These are phyloP conservation scores for Karstenula rhodostoma DNA, from an alignment of 2,329 filamentous ascomycete species.

Conservation along the genomic window DNA sequence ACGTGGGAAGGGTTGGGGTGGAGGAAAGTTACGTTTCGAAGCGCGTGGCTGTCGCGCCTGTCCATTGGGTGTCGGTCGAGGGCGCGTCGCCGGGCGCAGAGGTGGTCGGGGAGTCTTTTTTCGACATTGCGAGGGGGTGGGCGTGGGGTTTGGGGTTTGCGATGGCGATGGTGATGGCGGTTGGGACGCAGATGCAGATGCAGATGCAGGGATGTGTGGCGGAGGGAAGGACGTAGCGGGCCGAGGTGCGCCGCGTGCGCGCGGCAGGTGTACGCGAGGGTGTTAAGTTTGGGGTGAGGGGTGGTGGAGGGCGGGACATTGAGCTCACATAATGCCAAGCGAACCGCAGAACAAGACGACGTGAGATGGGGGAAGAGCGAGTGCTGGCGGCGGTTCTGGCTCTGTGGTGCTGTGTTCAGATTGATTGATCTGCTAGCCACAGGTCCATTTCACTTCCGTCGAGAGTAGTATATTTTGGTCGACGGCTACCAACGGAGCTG, in stretches of 20 bases:
- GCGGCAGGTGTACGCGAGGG: background rate
- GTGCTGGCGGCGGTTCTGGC: background rate
- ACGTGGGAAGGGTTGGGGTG: background rate
- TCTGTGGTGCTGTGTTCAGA: background rate
- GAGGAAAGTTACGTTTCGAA: conserved; percentile 49
- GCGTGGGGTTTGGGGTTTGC: conserved; percentile 7
- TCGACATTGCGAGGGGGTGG: conserved; percentile 11
- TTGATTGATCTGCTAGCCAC: background rate
- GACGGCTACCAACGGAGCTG: background rate
- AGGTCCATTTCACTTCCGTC: no score
- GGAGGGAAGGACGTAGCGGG: conserved; percentile 1
- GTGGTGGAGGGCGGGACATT: background rate
- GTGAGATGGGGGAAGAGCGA: background rate
- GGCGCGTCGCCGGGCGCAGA: background rate
- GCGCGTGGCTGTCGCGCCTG: conserved; percentile 45
- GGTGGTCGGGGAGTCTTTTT: conserved; percentile 1
- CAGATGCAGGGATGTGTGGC: conserved; percentile 3
- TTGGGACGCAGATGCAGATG: background rate
- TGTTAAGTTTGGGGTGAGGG: background rate
- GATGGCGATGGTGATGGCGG: background rate
- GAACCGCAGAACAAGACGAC: background rate
- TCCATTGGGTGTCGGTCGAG: conserved; percentile 21
- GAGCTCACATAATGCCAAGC: background rate
- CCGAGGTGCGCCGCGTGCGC: conserved; percentile 4
- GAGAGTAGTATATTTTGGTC: no score